Evolutionary conservation across 495 filamentous ascomycete species (phyloP).

Genomic region (Lasiosphaeria ovina): DNA sequence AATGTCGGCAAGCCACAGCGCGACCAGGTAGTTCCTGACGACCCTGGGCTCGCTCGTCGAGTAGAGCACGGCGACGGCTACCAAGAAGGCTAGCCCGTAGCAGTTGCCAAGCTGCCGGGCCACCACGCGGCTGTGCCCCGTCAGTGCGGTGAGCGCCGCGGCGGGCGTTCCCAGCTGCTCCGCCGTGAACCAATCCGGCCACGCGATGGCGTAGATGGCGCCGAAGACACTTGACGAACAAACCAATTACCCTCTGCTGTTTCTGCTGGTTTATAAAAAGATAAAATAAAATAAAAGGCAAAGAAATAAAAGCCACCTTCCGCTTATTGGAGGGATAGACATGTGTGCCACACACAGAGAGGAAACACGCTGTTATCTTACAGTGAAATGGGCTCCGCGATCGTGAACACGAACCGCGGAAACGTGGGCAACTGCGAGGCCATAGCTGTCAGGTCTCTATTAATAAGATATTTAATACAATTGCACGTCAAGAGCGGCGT

Average conservation of each 20-base stretch:
- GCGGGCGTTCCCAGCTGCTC: constrained; percentile 52
- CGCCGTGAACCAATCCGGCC: constrained; percentile 57
- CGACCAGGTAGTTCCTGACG: constrained; percentile 64
- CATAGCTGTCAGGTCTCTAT: constrained; percentile 33
- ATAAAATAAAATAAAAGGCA: constrained; percentile 11
- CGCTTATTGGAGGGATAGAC: no score
- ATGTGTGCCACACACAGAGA: background rate
- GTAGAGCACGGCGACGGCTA: constrained; percentile 60
- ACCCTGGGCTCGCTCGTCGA: constrained; percentile 62
- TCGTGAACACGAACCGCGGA: constrained; percentile 54
- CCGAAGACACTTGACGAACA: constrained; percentile 50
- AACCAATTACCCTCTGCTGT: background rate
- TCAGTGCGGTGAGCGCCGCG: constrained; percentile 28
- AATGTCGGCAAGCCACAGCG: constrained; percentile 64
- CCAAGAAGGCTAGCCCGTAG: constrained; percentile 62
- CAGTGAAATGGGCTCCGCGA: constrained; percentile 69
- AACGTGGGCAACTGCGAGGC: constrained; percentile 50
- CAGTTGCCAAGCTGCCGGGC: constrained; percentile 61
- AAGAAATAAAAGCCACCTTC: no score
- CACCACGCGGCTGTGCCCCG: constrained; percentile 26
- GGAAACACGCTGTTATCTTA: constrained; percentile 33
- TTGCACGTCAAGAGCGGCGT: no score
- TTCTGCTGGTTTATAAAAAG: background rate
- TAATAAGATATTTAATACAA: background rate
- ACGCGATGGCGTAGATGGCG: constrained; percentile 51